Evolutionary conservation across 441 rosid species (phyloP), one percentile per base, ranked within the genome.

Genomic region (Pelargonium exstipulatum): DNA sequence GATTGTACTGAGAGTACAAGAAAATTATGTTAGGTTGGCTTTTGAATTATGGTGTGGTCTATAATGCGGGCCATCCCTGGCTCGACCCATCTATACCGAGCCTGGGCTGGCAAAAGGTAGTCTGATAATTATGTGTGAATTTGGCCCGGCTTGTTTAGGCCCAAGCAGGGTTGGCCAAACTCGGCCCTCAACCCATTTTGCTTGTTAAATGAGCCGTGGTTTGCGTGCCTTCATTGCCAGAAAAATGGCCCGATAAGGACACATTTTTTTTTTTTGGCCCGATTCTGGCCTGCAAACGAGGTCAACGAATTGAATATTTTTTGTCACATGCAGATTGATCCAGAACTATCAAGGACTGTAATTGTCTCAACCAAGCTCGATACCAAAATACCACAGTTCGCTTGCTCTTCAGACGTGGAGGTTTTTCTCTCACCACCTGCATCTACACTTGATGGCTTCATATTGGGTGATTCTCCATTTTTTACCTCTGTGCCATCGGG

Each of bases 401-500:
- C 97, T 58, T 84, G 92, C 62, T 76, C 92, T 55, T 85, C 97
- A 1, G 98, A 94, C 70, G 97, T 91, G 67, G 98, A 91, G 83
- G 93, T 91, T 61, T 94, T 94, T 76, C 97, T 94, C 74, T 91
- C 93, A 24, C 98, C 96, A 0, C 97, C 98, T 69, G 82, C 88
- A 8, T 84, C 89, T 69, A 84, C 91, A 58, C 90, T 89, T 68
- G 98, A 94, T 81, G 96, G 96, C 66, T 94, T 88, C 76, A 84
- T 94, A 68, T 71, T 91, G 71, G 96, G 97, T 0, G 95, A 87
- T 69, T 91, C 89, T 35, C 98, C 98, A 5, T 94, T 91, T 77
- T 94, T 94, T 74, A 94, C 98, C 64, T 89, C 98, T 45, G 96
- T 94, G 76, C 98, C 98, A 71, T 94, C 98, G 29, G 98, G 97